phyloP scores from a whole-genome alignment of 345 rosid species.

The Cardamine chenopodiifolia region DNA sequence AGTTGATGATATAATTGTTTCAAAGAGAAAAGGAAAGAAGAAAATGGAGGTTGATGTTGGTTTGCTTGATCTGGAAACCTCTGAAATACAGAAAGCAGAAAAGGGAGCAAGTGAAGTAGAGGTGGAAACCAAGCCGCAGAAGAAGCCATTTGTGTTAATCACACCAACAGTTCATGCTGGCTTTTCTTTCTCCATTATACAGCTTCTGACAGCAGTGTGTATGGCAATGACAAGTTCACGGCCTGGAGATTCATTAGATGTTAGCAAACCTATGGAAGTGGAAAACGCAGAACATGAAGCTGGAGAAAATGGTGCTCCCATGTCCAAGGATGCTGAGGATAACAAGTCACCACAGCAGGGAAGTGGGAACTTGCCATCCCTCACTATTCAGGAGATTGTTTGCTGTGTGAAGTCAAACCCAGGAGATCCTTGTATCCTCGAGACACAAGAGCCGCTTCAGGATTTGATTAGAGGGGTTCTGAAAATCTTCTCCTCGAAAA shows the following conservation, averaged over 20 bases:
- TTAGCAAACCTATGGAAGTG: slow-evolving; percentile 54
- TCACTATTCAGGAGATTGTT: slow-evolving; percentile 90
- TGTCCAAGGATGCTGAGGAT: slow-evolving; percentile 49
- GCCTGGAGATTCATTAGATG: slow-evolving; percentile 66
- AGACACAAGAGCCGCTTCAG: slow-evolving; percentile 94
- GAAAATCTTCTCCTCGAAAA: slow-evolving; percentile 83
- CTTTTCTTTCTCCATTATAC: slow-evolving; percentile 92
- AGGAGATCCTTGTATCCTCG: slow-evolving; percentile 90
- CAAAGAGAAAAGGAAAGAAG: slow-evolving; percentile 72
- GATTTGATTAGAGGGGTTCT: slow-evolving; percentile 96
- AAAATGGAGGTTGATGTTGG: slow-evolving; percentile 60
- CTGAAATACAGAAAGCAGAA: slow-evolving; percentile 55
- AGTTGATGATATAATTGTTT: slow-evolving; percentile 48
- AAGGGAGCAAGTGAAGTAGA: slow-evolving; percentile 56
- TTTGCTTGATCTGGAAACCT: slow-evolving; percentile 55
- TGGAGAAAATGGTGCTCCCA: slow-evolving; percentile 50
- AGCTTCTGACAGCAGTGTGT: slow-evolving; percentile 96
- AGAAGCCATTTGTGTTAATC: slow-evolving; percentile 82
- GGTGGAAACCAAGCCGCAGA: slow-evolving; percentile 71
- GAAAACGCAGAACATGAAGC: slow-evolving; percentile 53
- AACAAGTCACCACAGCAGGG: slow-evolving; percentile 49
- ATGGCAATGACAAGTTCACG: slow-evolving; percentile 72
- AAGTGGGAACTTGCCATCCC: slow-evolving; percentile 59
- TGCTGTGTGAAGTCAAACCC: slow-evolving; percentile 86
- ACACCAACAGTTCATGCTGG: slow-evolving; percentile 93